phyloP scores from a whole-genome alignment of 2,329 filamentous ascomycete species.

The Hypomyces perniciosus region DNA sequence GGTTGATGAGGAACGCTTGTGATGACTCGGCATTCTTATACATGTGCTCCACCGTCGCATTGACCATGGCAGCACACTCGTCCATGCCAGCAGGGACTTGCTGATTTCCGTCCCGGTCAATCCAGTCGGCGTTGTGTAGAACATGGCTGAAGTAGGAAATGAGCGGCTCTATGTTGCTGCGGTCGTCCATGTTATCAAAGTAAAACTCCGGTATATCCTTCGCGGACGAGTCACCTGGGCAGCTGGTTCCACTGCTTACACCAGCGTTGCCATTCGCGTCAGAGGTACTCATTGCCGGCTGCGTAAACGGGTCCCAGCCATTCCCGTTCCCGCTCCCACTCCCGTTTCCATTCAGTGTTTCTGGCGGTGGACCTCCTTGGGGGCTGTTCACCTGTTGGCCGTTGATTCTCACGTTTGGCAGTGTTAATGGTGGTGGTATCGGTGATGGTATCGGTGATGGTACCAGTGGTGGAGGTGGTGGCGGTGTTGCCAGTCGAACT shows the following conservation, averaged over 20 bases:
- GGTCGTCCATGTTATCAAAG: constrained; percentile 36
- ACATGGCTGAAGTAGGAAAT: constrained; percentile 48
- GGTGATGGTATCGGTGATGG: constrained; percentile 52
- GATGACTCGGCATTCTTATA: constrained; percentile 44
- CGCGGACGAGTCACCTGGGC: background rate
- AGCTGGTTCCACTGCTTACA: background rate
- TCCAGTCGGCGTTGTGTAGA: constrained; percentile 46
- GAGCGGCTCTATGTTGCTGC: constrained; percentile 53
- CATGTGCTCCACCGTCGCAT: constrained; percentile 48
- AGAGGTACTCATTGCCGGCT: constrained; percentile 18
- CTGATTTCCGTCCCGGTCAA: constrained; percentile 38
- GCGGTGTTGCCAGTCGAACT: constrained; percentile 57
- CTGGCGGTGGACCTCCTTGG: background rate
- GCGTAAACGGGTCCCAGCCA: constrained; percentile 17
- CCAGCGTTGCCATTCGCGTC: background rate
- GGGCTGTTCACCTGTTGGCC: constrained; percentile 25
- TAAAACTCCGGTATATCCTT: constrained; percentile 24
- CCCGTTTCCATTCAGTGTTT: background rate
- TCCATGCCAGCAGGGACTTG: constrained; percentile 41
- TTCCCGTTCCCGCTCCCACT: background rate
- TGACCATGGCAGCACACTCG: constrained; percentile 49
- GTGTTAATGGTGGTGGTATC: constrained; percentile 26
- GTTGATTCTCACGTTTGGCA: constrained; percentile 47
- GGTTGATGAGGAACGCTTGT: constrained; percentile 53
- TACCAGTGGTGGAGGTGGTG: constrained; percentile 28